Evolutionary conservation across 2,329 filamentous ascomycete species (phyloP).

Genomic region (Emmonsia crescens): DNA sequence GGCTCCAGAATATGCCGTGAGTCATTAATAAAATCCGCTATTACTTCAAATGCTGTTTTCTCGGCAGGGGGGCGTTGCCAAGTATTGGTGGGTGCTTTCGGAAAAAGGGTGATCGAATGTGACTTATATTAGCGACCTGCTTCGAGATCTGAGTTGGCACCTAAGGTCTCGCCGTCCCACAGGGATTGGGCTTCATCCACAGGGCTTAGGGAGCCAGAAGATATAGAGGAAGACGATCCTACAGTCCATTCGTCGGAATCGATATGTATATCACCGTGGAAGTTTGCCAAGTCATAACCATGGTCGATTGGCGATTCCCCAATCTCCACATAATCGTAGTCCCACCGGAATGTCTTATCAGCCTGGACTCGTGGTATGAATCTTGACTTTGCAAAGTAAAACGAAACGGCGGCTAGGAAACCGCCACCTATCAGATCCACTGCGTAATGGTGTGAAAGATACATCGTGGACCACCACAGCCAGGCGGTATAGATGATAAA

Average conservation of each 20-base stretch:
- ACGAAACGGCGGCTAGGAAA: conserved; percentile 64
- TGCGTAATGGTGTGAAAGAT: conserved; percentile 92
- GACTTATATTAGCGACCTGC: conserved; percentile 25
- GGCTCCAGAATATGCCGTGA: conserved; percentile 25
- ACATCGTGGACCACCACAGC: conserved; percentile 99
- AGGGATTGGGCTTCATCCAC: conserved; percentile 46
- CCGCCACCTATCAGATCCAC: conserved; percentile 84
- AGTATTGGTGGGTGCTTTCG: neutral
- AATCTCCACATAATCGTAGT: conserved; percentile 86
- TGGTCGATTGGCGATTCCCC: conserved; percentile 49
- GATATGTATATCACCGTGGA: conserved; percentile 46
- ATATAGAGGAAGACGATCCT: conserved; percentile 68
- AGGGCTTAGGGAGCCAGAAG: conserved; percentile 52
- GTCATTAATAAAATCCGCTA: conserved; percentile 17
- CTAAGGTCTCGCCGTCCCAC: conserved; percentile 32
- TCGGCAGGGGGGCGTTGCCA: conserved; percentile 7
- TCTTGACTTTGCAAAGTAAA: conserved; percentile 68
- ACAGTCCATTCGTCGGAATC: conserved; percentile 87
- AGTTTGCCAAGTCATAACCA: conserved; percentile 44
- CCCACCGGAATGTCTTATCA: conserved; percentile 83
- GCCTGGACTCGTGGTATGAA: conserved; percentile 73
- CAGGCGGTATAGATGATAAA: conserved; percentile 79
- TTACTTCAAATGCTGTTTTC: conserved; percentile 15
- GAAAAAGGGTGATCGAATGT: neutral
- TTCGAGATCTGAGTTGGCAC: conserved; percentile 30